phyloP scores from a whole-genome alignment of 441 rosid species.

The Biscutella laevigata region DNA sequence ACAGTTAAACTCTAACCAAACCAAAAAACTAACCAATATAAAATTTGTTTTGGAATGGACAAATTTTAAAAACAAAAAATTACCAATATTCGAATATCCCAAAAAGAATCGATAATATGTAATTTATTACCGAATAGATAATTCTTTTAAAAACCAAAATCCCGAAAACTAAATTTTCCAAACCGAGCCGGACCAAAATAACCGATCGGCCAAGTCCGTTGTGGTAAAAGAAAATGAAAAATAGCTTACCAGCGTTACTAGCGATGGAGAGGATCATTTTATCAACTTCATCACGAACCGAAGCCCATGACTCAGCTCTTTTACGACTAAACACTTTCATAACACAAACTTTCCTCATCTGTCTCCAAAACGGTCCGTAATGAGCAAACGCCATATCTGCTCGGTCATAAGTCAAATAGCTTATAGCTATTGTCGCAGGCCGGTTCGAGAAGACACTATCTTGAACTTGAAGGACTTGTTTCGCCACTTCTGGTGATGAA shows the following conservation, averaged over 20 bases:
- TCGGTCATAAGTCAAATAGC: constrained; percentile 72
- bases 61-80: no score
- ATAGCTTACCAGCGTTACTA: constrained; percentile 34
- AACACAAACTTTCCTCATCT: constrained; percentile 87
- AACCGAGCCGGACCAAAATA: no score
- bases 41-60: no score
- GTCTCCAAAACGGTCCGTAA: constrained; percentile 95
- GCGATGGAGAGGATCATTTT: constrained; percentile 33
- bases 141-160: no score
- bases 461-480: constrained; percentile 75
- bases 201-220: no score
- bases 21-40: no score
- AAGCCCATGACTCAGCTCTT: constrained; percentile 87
- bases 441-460: constrained; percentile 79
- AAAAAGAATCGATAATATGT: no score
- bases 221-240: no score
- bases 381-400: constrained; percentile 96
- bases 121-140: no score
- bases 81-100: no score
- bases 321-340: constrained; percentile 86
- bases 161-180: no score
- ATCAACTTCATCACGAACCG: constrained; percentile 82
- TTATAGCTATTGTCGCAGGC: constrained; percentile 70
- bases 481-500: constrained; percentile 63
- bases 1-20: no score